Evolutionary conservation across 192 early-diverging fungal species (phyloP), one percentile per base, ranked within the genome.

Genomic region (Dissophora globulifera): DNA sequence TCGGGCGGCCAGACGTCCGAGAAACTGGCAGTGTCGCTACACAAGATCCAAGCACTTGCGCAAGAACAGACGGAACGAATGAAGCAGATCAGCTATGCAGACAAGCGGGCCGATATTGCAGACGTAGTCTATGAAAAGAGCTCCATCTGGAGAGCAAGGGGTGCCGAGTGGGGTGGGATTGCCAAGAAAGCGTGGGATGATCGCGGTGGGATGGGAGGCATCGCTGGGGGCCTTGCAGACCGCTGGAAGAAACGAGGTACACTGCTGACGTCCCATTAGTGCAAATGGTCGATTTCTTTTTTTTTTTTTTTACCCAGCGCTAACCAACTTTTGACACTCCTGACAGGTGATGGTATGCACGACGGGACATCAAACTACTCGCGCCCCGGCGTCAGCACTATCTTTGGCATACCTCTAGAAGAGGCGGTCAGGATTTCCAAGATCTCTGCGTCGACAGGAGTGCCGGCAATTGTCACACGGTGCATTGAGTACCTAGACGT

Each of bases 161-260:
- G 72, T 7, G 72, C 63, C 17, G 72, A 76, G 30, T 76, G 72
- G 72, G 47, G 72, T 17, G 72, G 62, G 45, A 66, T 76, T 19
- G 72, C 72, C 12, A 76, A 61, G 38, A 76, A 76, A 25, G 72
- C 64, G 2, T 76, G 72, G 72, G 72, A 67, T 26, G 72, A 76
- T n/a, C 62, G 72, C 15, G 72, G 72, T 27, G 72, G 72, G 9
- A 67, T 76, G 72, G 72, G 72, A 0, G 72, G 72, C 16, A 76
- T 76, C 42, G 58, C 72, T 8, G 72, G 72, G 3, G 72, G 72
- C 0, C 16, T 76, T 33, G 63, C 72, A 0, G 72, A 76, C 51
- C 72, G 72, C 11, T 76, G 72, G 72, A 76, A 67, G 32, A 45
- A 49, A 15, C 56, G 58, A 67, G 58, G 72, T 76, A 56, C 26